phyloP scores from a whole-genome alignment of 2,329 filamentous ascomycete genomes.

The Xylaria sp. region DNA sequence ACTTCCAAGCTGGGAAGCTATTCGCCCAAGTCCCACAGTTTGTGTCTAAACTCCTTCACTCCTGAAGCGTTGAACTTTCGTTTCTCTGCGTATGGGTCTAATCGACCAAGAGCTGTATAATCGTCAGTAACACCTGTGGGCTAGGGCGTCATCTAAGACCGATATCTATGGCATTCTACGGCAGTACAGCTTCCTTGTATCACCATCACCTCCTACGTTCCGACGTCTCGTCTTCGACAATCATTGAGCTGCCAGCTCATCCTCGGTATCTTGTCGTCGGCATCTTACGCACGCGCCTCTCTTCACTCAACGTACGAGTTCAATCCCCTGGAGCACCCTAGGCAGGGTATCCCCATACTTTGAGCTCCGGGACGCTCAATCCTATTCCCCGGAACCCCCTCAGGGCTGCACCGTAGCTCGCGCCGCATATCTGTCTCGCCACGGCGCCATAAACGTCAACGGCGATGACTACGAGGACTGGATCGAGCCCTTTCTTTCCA shows the following conservation, averaged over 20 bases:
- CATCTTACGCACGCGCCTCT: not conserved
- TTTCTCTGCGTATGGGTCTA: not conserved
- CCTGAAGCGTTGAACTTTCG: no score
- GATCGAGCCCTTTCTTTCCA: constrained; percentile 58
- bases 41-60: not conserved
- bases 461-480: constrained; percentile 60
- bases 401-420: constrained; percentile 52
- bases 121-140: not conserved
- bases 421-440: constrained; percentile 59
- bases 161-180: not conserved
- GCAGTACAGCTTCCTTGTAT: no score
- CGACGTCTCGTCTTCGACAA: not conserved
- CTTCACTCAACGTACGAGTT: constrained; percentile 52
- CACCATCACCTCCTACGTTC: not conserved
- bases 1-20: not conserved
- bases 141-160: not conserved
- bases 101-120: not conserved
- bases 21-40: not conserved
- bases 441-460: constrained; percentile 62
- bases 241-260: not conserved
- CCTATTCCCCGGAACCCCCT: constrained; percentile 44
- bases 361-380: constrained; percentile 51
- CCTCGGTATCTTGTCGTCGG: not conserved
- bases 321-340: constrained; percentile 55
- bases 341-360: constrained; percentile 59